These are phyloP conservation scores for Cercospora berteroae DNA, from an alignment of 2,329 filamentous ascomycete species.

Conservation along the genomic window DNA sequence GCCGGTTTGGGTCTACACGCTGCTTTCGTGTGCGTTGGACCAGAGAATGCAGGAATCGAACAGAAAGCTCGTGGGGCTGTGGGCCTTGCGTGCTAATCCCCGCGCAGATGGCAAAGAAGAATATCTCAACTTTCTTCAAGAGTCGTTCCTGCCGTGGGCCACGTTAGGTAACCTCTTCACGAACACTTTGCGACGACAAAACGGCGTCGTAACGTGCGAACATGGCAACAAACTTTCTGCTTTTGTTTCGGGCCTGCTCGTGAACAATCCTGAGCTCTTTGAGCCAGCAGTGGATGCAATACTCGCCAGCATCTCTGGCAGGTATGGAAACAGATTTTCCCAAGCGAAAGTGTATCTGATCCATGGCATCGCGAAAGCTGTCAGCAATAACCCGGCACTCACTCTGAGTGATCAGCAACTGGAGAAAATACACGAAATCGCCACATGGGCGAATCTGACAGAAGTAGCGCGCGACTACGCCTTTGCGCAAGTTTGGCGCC, in stretches of 20 bases:
- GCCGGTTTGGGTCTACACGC: conserved; percentile 43
- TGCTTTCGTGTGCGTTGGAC: conserved; percentile 44
- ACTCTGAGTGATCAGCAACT: conserved; percentile 11
- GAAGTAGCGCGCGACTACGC: conserved; percentile 45
- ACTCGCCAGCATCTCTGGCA: conserved; percentile 32
- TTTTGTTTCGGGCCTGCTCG: conserved; percentile 39
- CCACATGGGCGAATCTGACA: conserved; percentile 41
- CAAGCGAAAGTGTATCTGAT: conserved; percentile 45
- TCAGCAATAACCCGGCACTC: conserved; percentile 28
- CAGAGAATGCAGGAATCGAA: conserved; percentile 47
- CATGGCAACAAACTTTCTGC: conserved; percentile 43
- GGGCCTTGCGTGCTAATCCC: conserved; percentile 41
- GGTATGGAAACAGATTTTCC: conserved; percentile 40
- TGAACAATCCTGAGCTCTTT: conserved; percentile 18
- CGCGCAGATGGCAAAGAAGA: conserved; percentile 25
- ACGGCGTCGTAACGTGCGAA: conserved; percentile 36
- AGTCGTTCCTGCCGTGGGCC: conserved; percentile 49
- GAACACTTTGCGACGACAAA: conserved; percentile 37
- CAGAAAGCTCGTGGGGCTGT: conserved; percentile 47
- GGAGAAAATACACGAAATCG: conserved; percentile 29
- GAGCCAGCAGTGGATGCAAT: conserved; percentile 33
- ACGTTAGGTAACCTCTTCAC: conserved; percentile 48
- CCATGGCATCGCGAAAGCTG: conserved; percentile 43
- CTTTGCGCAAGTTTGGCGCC: conserved; percentile 33
- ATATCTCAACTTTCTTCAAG: conserved; percentile 40